Evolutionary conservation across 2,329 filamentous ascomycete species (phyloP).

Genomic region (Alternaria solani): DNA sequence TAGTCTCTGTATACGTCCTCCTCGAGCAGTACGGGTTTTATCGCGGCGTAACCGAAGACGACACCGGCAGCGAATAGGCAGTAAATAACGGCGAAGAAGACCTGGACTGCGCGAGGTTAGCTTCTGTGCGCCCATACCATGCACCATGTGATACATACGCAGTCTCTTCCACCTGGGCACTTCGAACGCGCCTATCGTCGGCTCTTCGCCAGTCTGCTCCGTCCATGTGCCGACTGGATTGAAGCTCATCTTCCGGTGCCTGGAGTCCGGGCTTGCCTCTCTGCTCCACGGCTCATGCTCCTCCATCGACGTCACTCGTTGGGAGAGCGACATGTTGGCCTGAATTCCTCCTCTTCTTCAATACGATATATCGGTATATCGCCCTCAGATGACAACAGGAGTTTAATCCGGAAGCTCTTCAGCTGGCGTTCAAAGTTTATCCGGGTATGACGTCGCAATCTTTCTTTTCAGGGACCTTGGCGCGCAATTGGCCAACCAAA

Average conservation of each 20-base stretch:
- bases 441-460: constrained; percentile 23
- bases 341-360: neutral
- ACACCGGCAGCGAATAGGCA: constrained; percentile 76
- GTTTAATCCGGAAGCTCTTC: neutral
- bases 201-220: constrained; percentile 50
- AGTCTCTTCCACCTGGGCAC: constrained; percentile 62
- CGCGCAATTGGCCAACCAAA: constrained; percentile 14
- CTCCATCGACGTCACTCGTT: constrained; percentile 52
- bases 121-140: neutral
- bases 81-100: constrained; percentile 72
- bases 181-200: constrained; percentile 60
- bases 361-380: neutral
- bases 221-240: constrained; percentile 60
- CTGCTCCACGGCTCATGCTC: constrained; percentile 53
- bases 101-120: constrained; percentile 65
- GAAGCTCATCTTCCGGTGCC: constrained; percentile 59
- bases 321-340: constrained; percentile 50
- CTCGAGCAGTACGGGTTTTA: constrained; percentile 51
- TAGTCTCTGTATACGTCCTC: constrained; percentile 49
- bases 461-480: neutral
- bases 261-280: constrained; percentile 46
- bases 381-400: neutral
- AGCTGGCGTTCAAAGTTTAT: constrained; percentile 5
- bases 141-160: constrained; percentile 49
- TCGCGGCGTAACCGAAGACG: constrained; percentile 53